These are phyloP conservation scores for Hanseniaspora hatyaiensis DNA, from an alignment of 805 yeast species.

Conservation along the genomic window DNA sequence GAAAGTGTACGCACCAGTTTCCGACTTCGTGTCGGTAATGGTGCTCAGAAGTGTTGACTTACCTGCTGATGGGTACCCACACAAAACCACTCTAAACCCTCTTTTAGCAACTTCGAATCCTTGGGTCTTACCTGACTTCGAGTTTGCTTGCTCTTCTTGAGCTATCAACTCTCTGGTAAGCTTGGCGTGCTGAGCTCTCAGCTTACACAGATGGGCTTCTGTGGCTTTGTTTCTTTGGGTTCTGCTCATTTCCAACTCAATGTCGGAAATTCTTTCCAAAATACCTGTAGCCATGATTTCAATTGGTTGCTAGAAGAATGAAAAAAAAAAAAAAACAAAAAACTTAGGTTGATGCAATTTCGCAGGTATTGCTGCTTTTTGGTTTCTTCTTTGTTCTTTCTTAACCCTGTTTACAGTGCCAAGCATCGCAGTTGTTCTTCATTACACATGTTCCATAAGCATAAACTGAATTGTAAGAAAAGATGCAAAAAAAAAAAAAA, in stretches of 20 bases:
- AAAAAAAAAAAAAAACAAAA: neutral
- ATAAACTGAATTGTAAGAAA: no score
- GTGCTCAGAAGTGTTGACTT: constrained; percentile 81
- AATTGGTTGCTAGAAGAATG: neutral
- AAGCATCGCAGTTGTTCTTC: no score
- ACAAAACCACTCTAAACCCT: constrained; percentile 88
- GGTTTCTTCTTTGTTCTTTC: no score
- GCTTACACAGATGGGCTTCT: constrained; percentile 86
- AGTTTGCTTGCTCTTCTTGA: constrained; percentile 56
- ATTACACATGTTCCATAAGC: no score
- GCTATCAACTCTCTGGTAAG: constrained; percentile 83
- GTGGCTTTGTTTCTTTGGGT: constrained; percentile 98
- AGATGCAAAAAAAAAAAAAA: no score
- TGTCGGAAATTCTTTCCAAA: constrained; percentile 67
- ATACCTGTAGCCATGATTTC: constrained; percentile 26
- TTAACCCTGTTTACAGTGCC: no score
- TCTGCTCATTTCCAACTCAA: constrained; percentile 85
- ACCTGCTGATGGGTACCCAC: constrained; percentile 97
- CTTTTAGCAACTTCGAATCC: constrained; percentile 92
- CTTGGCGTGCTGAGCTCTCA: constrained; percentile 89
- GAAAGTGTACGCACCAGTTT: constrained; percentile 88
- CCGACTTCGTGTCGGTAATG: constrained; percentile 87
- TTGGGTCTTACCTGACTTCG: constrained; percentile 51
- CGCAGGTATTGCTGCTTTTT: no score
- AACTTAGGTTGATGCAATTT: no score